Evolutionary conservation across 192 early-diverging fungal species (phyloP), one percentile per base, ranked within the genome.

Genomic region (Coemansia sp.): DNA sequence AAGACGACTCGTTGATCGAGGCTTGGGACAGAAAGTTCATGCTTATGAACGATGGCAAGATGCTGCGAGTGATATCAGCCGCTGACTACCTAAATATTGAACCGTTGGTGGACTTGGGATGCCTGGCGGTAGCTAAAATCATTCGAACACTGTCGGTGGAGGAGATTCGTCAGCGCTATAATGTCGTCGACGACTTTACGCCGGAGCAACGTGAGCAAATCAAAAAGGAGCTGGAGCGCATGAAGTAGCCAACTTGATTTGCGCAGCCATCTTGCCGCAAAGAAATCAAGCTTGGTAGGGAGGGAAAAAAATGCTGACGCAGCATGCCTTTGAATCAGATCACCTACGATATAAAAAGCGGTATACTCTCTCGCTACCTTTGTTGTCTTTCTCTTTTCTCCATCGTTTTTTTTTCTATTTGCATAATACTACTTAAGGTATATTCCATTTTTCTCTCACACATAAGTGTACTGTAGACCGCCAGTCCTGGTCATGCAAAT

Each of bases 101-200:
- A 74, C 89, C 92, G 34, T 86, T 98, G 53, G 85, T 98, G 66
- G 95, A 98, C 77, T 79, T 98, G 58, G 93, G 93, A 1, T 98
- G 97, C 82, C 93, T 95, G 83, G 92, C 92, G 9, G 92, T 98
- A 22, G 96, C 97, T 46, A 95, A 93, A 64, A 93, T 96, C 89
- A 92, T 98, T 75, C 96, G 94, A 83, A 90, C 92, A 20, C 94
- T 96, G 84, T 87, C 88, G 11, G 91, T 93, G 18, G 93, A 95
- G 49, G 88, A 95, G 74, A 97, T 98, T 64, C 88, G 95, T 43
- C 86, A 89, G 69, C 95, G 92, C 49, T 99, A 95, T 78, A 96
- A 96, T 74, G 94, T 98, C 60, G 84, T 82, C 40, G 95, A 95
- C 76, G 96, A 99, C 76, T 96, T 96, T 86, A 93, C 94, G 11